Conservation (phyloP, 495 filamentous ascomycete genomes). For the Neurospora terricola region DNA sequence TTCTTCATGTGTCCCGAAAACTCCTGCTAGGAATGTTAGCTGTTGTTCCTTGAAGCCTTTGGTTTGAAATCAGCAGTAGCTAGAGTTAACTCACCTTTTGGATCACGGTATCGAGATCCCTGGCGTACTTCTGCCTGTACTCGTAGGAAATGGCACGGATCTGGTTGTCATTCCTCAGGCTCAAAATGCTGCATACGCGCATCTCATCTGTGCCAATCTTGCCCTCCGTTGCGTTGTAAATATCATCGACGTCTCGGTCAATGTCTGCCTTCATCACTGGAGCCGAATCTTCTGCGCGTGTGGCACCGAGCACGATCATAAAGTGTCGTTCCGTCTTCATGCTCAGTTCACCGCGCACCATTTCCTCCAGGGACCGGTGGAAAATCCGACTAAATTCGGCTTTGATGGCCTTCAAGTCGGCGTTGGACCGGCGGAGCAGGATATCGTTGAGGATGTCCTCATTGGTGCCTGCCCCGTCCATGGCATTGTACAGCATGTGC, state of each 20-base stretch:
- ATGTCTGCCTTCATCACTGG: conserved; percentile 60
- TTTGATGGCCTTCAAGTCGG: conserved; percentile 76
- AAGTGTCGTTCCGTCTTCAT: conserved; percentile 79
- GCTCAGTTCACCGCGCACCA: conserved; percentile 68
- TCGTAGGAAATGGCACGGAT: conserved; percentile 66
- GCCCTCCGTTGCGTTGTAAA: conserved; percentile 65
- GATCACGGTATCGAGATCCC: conserved; percentile 59
- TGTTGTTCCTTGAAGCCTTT: not conserved
- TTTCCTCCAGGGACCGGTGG: conserved; percentile 47
- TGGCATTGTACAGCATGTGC: conserved; percentile 51
- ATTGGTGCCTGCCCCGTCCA: conserved; percentile 74
- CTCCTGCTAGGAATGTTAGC: conserved; percentile 33
- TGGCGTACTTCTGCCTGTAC: conserved; percentile 57
- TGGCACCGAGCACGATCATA: conserved; percentile 60
- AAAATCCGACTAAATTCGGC: conserved; percentile 58
- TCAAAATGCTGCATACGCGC: conserved; percentile 66
- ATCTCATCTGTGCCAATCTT: conserved; percentile 64
- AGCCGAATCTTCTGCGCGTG: conserved; percentile 61
- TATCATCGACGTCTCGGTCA: conserved; percentile 58
- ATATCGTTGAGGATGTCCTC: conserved; percentile 79
- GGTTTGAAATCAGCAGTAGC: not conserved
- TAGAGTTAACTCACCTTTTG: conserved; percentile 36
- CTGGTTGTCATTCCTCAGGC: conserved; percentile 62
- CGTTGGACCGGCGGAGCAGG: conserved; percentile 71
- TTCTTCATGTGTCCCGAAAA: conserved; percentile 91